Base-by-base conservation (phyloP, 768 basidiomycete genomes). In the Serendipita vermifera region DNA sequence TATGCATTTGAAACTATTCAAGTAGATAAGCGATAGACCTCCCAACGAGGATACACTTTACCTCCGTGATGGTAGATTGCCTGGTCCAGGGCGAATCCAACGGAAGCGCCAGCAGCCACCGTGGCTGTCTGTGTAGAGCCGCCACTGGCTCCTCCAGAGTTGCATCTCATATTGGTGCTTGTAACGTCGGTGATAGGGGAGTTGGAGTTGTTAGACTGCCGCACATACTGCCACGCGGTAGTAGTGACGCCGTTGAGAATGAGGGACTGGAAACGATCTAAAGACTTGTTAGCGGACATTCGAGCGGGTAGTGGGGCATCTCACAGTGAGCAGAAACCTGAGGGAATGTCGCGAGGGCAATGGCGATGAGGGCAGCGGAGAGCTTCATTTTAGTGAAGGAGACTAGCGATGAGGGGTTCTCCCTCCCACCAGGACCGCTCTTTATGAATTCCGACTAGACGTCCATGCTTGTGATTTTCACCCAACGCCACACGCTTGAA, bases 1-100 rank as follows among this genome's bases (percentile, higher is more conserved):
- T 57, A 57, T 26, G 32, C 46, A n/a, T 51, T 51, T 20, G 32
- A 29, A 31, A 31, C 17, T n/a, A n/a, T n/a, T n/a, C n/a, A n/a
- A n/a, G n/a, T n/a, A n/a, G n/a, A n/a, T n/a, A n/a, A n/a, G n/a
- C n/a, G n/a, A n/a, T n/a, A n/a, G n/a, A n/a, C n/a, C n/a, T n/a
- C n/a, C n/a, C n/a, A n/a, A n/a, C n/a, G n/a, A n/a, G n/a, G n/a
- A n/a, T n/a, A n/a, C n/a, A n/a, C n/a, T n/a, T n/a, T n/a, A n/a
- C n/a, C n/a, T 9, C 46, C 46, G n/a, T 20, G 22, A 26, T 51
- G 46, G 22, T 26, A 51, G 22, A 51, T 51, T 9, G 11, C 22
- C 29, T 51, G 46, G 46, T 51, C 46, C 22, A 51, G 46, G 9
- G 17, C 26, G 46, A 51, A 51, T 5, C 46, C 46, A 29, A 51